These are phyloP conservation scores for Vitis hybrid DNA, from an alignment of 177 flowering plant genomes.

Conservation along the genomic window DNA sequence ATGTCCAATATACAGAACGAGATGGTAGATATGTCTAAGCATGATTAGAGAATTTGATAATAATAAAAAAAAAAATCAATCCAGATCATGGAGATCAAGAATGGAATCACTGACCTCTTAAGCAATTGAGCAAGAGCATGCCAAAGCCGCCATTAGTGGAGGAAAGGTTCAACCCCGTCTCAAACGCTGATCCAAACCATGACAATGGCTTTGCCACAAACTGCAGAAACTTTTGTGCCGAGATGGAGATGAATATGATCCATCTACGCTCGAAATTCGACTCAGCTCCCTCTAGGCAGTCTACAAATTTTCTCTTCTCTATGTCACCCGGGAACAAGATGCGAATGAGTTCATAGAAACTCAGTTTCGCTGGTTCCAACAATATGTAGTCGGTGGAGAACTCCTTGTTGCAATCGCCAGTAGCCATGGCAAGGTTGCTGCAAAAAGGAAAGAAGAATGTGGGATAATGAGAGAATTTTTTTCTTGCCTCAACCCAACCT, in stretches of 20 bases:
- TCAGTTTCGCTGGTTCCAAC: slow-evolving; percentile 31
- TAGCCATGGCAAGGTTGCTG: slow-evolving; percentile 5
- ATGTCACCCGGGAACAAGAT: slow-evolving; percentile 26
- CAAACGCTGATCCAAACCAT: slow-evolving; percentile 5
- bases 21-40: no score
- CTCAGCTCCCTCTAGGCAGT: slow-evolving; percentile 12
- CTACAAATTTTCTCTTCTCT: slow-evolving; percentile 25
- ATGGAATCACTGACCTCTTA: slow-evolving; percentile 9
- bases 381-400: slow-evolving; percentile 27
- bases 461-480: neutral
- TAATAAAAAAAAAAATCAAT: no score
- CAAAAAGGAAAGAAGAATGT: neutral
- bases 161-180: slow-evolving; percentile 15
- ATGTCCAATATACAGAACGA: no score
- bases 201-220: slow-evolving; percentile 1
- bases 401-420: slow-evolving; percentile 13
- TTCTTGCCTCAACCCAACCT: neutral
- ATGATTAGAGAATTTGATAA: no score
- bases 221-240: slow-evolving; percentile 7
- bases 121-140: neutral
- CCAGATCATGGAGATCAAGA: neutral
- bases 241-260: slow-evolving; percentile 16
- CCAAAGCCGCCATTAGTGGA: neutral
- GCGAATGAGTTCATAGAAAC: slow-evolving; percentile 20
- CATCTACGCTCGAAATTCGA: slow-evolving; percentile 9